Conservation (phyloP, 495 filamentous ascomycete genomes). For the Hyaloscypha variabilis region DNA sequence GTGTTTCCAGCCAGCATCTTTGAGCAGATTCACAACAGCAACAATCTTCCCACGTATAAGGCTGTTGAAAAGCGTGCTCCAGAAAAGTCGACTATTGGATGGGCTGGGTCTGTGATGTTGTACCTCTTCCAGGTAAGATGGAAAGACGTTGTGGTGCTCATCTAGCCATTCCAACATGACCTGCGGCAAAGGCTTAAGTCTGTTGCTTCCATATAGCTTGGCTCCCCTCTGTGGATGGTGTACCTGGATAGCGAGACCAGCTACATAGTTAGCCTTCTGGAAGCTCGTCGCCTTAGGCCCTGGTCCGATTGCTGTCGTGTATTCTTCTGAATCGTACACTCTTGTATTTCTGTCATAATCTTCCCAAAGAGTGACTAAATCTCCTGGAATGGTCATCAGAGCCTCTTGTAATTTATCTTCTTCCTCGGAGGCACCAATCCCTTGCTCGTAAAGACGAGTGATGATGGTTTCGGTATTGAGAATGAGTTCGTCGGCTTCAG, state of each 20-base stretch:
- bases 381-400: constrained; percentile 55
- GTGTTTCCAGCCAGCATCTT: constrained; percentile 72
- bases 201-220: constrained; percentile 24
- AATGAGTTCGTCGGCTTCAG: constrained; percentile 56
- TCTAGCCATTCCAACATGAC: constrained; percentile 81
- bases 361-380: constrained; percentile 63
- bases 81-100: constrained; percentile 72
- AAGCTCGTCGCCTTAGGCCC: constrained; percentile 57
- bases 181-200: constrained; percentile 61
- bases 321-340: constrained; percentile 50
- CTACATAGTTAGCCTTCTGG: constrained; percentile 74
- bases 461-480: constrained; percentile 56
- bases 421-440: constrained; percentile 51
- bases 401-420: constrained; percentile 56
- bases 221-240: constrained; percentile 62
- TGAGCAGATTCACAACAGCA: constrained; percentile 64
- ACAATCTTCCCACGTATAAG: constrained; percentile 71
- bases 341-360: constrained; percentile 45
- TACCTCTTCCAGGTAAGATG: constrained; percentile 60
- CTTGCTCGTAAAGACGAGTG: constrained; percentile 57
- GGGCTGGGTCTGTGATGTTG: constrained; percentile 66
- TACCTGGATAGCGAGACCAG: constrained; percentile 69
- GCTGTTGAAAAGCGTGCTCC: constrained; percentile 71
- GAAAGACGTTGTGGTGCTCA: constrained; percentile 64
- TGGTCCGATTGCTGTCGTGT: constrained; percentile 64